A percentile compares a stretch with the other conserved stretches of the same genome.
Evolutionary conservation across 1,284 basidiomycete genomes (phyloP).

Genomic region (Boletus chippewaensis): DNA sequence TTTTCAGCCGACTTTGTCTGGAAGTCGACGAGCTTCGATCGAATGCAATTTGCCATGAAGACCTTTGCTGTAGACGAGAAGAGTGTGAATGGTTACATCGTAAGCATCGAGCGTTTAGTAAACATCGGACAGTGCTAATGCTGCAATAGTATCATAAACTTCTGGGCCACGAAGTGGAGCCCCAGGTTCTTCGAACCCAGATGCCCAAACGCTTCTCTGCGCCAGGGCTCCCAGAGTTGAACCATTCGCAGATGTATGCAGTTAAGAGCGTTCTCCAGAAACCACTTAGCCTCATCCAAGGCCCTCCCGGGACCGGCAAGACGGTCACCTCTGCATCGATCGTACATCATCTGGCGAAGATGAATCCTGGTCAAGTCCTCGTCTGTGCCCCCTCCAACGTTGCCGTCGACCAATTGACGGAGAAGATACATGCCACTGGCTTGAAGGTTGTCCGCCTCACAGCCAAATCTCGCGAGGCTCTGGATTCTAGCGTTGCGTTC

Average conservation of each 20-base stretch:
- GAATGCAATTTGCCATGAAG: constrained; percentile 99
- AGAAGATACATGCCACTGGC: constrained; percentile 96
- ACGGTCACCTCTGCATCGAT: constrained; percentile 99
- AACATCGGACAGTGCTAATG: constrained; percentile 9
- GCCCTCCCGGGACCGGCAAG: constrained; percentile 98
- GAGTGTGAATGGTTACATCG: constrained; percentile 97
- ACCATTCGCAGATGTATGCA: constrained; percentile 98
- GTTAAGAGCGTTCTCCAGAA: constrained; percentile 98
- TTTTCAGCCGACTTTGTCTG: constrained; percentile 98
- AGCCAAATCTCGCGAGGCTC: constrained; percentile 95
- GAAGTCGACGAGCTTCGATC: constrained; percentile 98
- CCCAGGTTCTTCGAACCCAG: constrained; percentile 81
- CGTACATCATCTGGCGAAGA: constrained; percentile 97
- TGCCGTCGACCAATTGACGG: constrained; percentile 97
- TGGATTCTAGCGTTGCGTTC: constrained; percentile 91
- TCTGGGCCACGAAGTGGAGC: constrained; percentile 92
- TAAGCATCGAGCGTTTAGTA: constrained; percentile 30
- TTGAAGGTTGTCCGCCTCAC: constrained; percentile 97
- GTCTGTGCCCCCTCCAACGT: constrained; percentile 99
- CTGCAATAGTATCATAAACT: constrained; percentile 86
- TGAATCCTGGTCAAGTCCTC: constrained; percentile 98
- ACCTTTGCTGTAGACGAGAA: constrained; percentile 99
- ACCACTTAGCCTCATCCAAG: constrained; percentile 97
- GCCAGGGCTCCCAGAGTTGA: constrained; percentile 94
- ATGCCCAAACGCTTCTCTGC: constrained; percentile 98